phyloP scores from a whole-genome alignment of 495 filamentous ascomycete genomes.

The Aspergillus heteromorphus region DNA sequence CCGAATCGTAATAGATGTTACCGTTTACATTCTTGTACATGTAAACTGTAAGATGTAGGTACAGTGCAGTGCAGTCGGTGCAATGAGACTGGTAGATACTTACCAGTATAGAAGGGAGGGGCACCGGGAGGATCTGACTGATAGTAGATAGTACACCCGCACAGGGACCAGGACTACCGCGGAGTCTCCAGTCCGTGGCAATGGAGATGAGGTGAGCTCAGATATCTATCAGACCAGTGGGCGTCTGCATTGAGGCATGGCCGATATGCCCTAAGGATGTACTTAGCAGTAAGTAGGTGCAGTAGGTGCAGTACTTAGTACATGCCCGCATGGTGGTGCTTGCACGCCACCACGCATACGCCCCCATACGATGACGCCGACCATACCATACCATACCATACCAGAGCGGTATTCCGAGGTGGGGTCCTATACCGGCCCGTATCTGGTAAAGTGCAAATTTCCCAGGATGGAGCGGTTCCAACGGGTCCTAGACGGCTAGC shows the following conservation, averaged over 20 bases:
- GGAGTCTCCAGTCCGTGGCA: not conserved
- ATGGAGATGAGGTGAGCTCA: constrained; percentile 2
- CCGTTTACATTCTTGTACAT: not conserved
- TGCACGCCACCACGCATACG: not conserved
- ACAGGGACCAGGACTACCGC: not conserved
- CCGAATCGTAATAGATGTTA: not conserved
- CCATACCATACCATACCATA: not conserved
- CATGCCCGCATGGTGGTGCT: not conserved
- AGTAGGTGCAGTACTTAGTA: no score
- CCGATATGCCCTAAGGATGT: not conserved
- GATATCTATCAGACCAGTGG: not conserved
- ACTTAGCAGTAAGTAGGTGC: no score
- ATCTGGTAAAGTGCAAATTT: not conserved
- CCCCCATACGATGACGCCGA: not conserved
- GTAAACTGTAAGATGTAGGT: no score
- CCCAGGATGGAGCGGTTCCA: not conserved
- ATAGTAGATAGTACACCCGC: no score
- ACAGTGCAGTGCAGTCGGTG: no score
- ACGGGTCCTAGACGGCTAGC: not conserved
- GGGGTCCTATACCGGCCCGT: not conserved
- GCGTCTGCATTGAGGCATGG: not conserved
- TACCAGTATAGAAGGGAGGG: no score
- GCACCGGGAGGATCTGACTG: no score
- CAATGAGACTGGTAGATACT: no score
- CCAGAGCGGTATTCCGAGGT: not conserved